Evolutionary conservation across 345 rosid species (phyloP).

Genomic region (Gossypium ekmanianum): DNA sequence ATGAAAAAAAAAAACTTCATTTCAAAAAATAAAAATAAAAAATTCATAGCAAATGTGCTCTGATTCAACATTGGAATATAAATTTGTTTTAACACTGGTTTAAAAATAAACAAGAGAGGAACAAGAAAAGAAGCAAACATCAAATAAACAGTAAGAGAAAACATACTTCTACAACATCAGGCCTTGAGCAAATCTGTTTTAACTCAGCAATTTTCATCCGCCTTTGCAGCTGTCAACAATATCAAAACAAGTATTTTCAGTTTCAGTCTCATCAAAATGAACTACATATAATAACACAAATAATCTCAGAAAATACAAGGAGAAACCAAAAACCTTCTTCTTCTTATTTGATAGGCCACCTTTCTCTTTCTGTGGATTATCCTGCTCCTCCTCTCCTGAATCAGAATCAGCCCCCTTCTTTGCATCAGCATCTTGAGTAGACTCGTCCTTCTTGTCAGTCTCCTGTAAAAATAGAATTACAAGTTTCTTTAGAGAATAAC

Average conservation of each 20-base stretch:
- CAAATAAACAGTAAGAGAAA: conserved; percentile 4
- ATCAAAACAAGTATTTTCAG: neutral
- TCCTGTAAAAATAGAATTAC: conserved; percentile 43
- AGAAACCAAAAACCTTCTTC: conserved; percentile 24
- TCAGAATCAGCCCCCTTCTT: conserved; percentile 73
- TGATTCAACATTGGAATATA: neutral
- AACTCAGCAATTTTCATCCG: conserved; percentile 94
- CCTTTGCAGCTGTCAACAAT: conserved; percentile 64
- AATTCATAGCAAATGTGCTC: neutral
- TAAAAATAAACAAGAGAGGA: neutral
- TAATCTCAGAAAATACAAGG: neutral
- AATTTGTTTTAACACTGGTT: neutral
- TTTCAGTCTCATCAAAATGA: conserved; percentile 14
- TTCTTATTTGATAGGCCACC: conserved; percentile 73
- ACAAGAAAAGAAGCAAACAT: neutral
- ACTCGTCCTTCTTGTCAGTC: conserved; percentile 51
- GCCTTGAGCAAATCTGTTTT: conserved; percentile 90
- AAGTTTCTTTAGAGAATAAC: neutral
- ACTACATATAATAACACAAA: neutral
- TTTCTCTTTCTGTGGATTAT: conserved; percentile 65
- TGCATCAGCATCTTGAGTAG: conserved; percentile 51
- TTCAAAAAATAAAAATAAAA: neutral
- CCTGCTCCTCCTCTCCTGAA: conserved; percentile 75
- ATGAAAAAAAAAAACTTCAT: neutral
- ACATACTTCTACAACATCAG: conserved; percentile 96